Percentiles rank a stretch among this genome's conserved stretches.
phyloP scores from a whole-genome alignment of 78 protist species.

The slime mould (Dictyostelium discoideum) region dicty_2.7 NC_007090.3:1435501-1436000 shows the following conservation, averaged over 20 bases:
- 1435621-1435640: conserved; percentile 47
- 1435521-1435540: not conserved
- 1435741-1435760: conserved; percentile 30
- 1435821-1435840: not conserved
- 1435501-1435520: not conserved
- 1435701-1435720: conserved; percentile 36
- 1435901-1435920: conserved; percentile 2
- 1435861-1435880: not conserved
- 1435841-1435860: not conserved
- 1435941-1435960: not conserved
- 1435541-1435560: not conserved
- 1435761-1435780: conserved; percentile 71
- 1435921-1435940: not conserved
- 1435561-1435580: conserved; percentile 33
- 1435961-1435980: conserved; percentile 25
- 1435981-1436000: conserved; percentile 24
- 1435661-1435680: conserved; percentile 57
- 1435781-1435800: not conserved
- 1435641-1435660: conserved; percentile 54
- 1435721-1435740: not conserved
- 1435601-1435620: conserved; percentile 32
- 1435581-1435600: not conserved
- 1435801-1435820: not conserved
- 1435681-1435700: conserved; percentile 18
- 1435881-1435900: conserved; percentile 4